Percentiles rank a stretch among this genome's conserved stretches.
These are phyloP conservation scores for Yamadazyma takamatsuzukensis DNA, from an alignment of 805 yeast genomes.

Conservation along the genomic window DNA sequence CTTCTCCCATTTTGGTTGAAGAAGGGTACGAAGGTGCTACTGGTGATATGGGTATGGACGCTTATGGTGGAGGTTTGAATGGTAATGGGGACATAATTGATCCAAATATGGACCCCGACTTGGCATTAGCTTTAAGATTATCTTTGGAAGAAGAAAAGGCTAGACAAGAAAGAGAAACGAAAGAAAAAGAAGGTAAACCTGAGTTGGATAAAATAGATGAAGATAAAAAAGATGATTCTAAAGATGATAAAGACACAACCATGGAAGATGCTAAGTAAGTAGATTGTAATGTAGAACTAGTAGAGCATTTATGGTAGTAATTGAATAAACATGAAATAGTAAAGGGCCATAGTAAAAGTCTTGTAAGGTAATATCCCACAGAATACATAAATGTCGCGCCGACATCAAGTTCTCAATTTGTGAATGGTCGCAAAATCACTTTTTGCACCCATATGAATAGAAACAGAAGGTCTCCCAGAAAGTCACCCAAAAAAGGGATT, in stretches of 20 bases:
- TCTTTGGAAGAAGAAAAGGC: slow-evolving; percentile 93
- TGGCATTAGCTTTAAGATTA: slow-evolving; percentile 91
- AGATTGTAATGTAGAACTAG: neutral
- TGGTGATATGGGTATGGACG: slow-evolving; percentile 35
- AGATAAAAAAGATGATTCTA: slow-evolving; percentile 3
- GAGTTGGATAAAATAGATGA: slow-evolving; percentile 31
- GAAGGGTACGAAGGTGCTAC: slow-evolving; percentile 55
- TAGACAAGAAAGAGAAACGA: slow-evolving; percentile 76
- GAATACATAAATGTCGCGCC: too few relatives aligned
- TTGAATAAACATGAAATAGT: too few relatives aligned
- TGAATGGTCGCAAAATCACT: too few relatives aligned
- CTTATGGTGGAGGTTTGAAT: slow-evolving; percentile 32
- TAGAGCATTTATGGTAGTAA: too few relatives aligned
- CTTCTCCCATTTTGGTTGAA: slow-evolving; percentile 69
- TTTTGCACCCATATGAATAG: neutral
- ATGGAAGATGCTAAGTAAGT: slow-evolving; percentile 12
- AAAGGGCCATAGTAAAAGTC: too few relatives aligned
- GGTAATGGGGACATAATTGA: slow-evolving; percentile 52
- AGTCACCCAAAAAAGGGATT: too few relatives aligned
- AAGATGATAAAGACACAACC: slow-evolving; percentile 12
- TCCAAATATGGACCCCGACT: slow-evolving; percentile 93
- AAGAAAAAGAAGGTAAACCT: slow-evolving; percentile 22
- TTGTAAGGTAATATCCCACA: too few relatives aligned
- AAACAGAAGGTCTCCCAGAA: neutral
- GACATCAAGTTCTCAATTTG: too few relatives aligned